Evolutionary conservation across 2,329 filamentous ascomycete genomes (phyloP), one percentile per base, ranked within the genome.

Genomic region (Botrytis galanthina): DNA sequence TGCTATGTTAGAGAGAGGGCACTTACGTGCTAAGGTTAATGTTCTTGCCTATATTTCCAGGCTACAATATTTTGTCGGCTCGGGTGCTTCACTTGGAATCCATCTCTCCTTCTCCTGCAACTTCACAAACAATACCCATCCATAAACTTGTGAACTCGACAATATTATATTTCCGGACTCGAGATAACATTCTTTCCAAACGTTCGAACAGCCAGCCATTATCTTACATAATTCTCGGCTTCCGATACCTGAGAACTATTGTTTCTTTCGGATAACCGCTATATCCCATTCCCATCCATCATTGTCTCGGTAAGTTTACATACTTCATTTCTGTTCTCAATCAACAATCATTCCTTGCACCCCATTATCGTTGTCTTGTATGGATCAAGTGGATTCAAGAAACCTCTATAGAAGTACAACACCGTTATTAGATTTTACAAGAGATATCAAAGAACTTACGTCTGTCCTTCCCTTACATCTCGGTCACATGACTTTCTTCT

Each of bases 281-380:
- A 35, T 22, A 20, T 42, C 29, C 39, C 48, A n/a, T 57, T 32
- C 29, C 48, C 48, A 69, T 69, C 5, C 35, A 26, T 57, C 39
- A 51, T 57, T 20, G 18, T 59, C 66, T 69, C 66, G 66, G 66
- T 69, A 69, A 69, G 66, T 69, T 42, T 32, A 57, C 32, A 54
- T 22, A 39, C n/a, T 44, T 57, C 48, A 57, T 29, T 57, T 69
- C 37, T 57, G 29, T 57, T 32, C 37, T 32, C 9, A 32, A 32
- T 69, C 39, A 51, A 22, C 37, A 57, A 26, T 32, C 26, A 22
- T 22, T 51, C 66, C 4, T 42, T 20, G 4, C 20, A 32, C n/a
- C 5, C 26, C 48, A 42, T 57, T 16, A 42, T n/a, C 20, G 14
- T 10, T 32, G 22, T 18, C 9, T 26, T 26, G 18, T 32, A 18